These are phyloP conservation scores for Globisporangium nunn DNA, from an alignment of 352 stramenopile genomes.

Conservation along the genomic window DNA sequence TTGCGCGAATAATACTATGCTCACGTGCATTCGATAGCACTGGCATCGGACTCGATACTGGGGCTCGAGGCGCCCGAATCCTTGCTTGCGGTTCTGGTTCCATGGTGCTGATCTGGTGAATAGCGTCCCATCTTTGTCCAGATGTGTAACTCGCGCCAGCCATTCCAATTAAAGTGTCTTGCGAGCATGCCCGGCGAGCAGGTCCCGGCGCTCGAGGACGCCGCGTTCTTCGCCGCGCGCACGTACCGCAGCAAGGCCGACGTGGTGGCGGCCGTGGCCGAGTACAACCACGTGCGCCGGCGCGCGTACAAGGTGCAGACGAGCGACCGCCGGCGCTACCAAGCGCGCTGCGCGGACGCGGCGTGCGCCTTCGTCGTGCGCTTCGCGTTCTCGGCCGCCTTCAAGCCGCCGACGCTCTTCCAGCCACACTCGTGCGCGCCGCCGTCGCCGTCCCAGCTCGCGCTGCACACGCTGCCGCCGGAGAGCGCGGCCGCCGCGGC, in stretches of 20 bases:
- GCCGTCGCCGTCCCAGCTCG: not conserved
- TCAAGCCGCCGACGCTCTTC: conserved; percentile 4
- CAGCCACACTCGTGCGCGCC: not conserved
- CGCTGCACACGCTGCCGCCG: too few relatives aligned
- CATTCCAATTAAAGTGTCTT: too few relatives aligned
- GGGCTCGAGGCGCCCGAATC: too few relatives aligned
- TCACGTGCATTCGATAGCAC: too few relatives aligned
- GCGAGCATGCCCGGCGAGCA: too few relatives aligned
- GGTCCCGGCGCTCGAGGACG: not conserved
- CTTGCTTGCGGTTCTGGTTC: too few relatives aligned
- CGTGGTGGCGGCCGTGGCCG: conserved; percentile 4
- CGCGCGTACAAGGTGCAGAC: conserved; percentile 5
- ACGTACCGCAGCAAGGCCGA: conserved; percentile 6
- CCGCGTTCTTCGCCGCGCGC: conserved; percentile 4
- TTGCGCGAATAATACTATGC: not conserved
- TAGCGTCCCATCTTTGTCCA: too few relatives aligned
- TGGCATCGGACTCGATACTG: too few relatives aligned
- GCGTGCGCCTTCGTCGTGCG: conserved; percentile 3
- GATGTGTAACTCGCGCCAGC: too few relatives aligned
- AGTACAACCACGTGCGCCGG: conserved; percentile 5
- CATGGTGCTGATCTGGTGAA: too few relatives aligned
- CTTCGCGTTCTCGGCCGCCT: conserved; percentile 2
- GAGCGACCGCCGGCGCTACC: conserved; percentile 1
- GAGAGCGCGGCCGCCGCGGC: not conserved
- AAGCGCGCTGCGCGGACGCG: not conserved